A percentile compares a stretch with the other conserved stretches of the same genome.
Conservation (phyloP, 139 green algal species). For the Chlorella sp. region DNA sequence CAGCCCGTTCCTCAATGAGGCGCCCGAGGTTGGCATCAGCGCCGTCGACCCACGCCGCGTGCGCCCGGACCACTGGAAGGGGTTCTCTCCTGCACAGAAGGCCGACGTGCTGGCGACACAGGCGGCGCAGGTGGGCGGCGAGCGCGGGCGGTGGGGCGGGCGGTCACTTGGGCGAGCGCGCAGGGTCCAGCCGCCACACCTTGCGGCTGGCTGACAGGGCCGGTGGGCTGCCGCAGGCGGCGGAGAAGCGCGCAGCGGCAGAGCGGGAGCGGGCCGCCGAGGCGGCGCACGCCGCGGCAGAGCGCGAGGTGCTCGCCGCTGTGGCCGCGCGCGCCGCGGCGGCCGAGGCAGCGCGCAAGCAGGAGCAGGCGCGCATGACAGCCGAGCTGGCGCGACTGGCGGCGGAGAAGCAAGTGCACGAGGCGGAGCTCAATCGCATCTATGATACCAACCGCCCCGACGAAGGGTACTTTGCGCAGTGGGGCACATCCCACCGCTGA, state of each 20-base stretch:
- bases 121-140: constrained; percentile 10
- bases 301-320: background rate
- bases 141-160: too few species aligned
- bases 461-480: constrained; percentile 28
- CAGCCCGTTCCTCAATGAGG: constrained; percentile 24
- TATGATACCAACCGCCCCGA: constrained; percentile 4
- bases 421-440: background rate
- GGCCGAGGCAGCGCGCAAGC: background rate
- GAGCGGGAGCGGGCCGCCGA: background rate
- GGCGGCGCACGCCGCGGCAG: background rate
- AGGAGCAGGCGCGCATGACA: background rate
- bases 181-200: too few species aligned
- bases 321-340: background rate
- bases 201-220: too few species aligned
- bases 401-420: background rate
- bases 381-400: constrained; percentile 10
- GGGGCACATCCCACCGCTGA: constrained; percentile 33
- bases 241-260: background rate
- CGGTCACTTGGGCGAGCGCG: too few species aligned
- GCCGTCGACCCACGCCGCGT: background rate
- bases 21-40: background rate
- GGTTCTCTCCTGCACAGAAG: background rate
- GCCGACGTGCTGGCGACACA: background rate
- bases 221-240: too few species aligned
- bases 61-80: constrained; percentile 27